Evolutionary conservation across 805 yeast species (phyloP), one percentile per base, ranked within the genome.

Genomic region (Metschnikowia shivogae): DNA sequence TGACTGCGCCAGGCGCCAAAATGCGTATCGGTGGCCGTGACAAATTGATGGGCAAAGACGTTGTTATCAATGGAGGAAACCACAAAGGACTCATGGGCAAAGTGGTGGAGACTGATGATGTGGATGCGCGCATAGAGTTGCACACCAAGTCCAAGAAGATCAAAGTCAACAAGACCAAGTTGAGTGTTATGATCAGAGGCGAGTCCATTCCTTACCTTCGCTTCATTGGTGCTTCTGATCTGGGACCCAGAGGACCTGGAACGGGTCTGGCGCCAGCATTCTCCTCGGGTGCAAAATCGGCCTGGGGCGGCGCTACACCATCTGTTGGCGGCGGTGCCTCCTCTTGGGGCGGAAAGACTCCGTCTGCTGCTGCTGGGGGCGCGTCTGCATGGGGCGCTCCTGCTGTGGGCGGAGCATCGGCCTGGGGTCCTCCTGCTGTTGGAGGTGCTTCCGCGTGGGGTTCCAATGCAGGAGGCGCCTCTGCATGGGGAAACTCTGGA

Each of bases 81-180:
- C 89, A 92, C 64, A 93, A 93, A 68, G 98, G 99, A 37, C 81
- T 89, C 55, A 82, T 84, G 70, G 99, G 99, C 62, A 86, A 88
- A 53, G 88, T 93, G 35, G 85, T 86, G 54, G 98, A 93, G 61
- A 89, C 96, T 8, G 93, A 89, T 57, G 99, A 95, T 50, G 85
- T 85, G 11, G 79, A 77, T 54, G 98, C 97, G 1, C 79, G 97
- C 48, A 87, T 93, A 36, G 99, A 93, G 68, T 76, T 93, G 52
- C 98, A 93, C 64, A 87, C 97, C 24, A 90, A 90, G 54, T 83
- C 84, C 60, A 93, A 92, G 63, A 86, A 86, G 48, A 81, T 90
- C 49, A 87, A 92, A 47, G 86, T 93, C 29, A 84, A 82, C 56
- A 90, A 90, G 60, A 75, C 78, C 29, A 87, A 84, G 59, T 74